phyloP scores from a whole-genome alignment of 2,329 filamentous ascomycete species.

The Aspergillus calidoustus region DNA sequence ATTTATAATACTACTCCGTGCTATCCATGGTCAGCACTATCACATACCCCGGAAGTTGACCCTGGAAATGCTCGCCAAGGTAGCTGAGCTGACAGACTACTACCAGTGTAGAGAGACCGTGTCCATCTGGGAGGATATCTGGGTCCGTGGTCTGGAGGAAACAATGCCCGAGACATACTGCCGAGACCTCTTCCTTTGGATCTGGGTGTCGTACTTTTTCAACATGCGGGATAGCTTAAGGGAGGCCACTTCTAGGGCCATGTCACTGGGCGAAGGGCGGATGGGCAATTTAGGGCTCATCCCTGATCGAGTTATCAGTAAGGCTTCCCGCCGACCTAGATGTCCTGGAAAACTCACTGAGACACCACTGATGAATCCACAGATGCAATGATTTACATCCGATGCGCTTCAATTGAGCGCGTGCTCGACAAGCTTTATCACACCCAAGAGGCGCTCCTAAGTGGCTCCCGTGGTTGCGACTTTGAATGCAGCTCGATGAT shows the following conservation, averaged over 20 bases:
- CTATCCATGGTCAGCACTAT: conserved; percentile 27
- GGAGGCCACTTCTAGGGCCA: conserved; percentile 21
- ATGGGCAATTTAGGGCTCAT: conserved; percentile 28
- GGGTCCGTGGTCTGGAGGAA: conserved; percentile 12
- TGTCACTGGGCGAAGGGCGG: conserved; percentile 20
- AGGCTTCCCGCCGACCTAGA: background rate
- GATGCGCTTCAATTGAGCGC: conserved; percentile 20
- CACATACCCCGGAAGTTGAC: conserved; percentile 19
- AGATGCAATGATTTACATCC: conserved; percentile 24
- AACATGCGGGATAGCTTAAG: conserved; percentile 22
- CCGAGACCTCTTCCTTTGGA: conserved; percentile 16
- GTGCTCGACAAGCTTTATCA: conserved; percentile 19
- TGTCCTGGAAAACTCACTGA: too few species aligned
- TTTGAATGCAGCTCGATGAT: conserved; percentile 33
- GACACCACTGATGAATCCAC: background rate
- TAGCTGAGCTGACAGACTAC: conserved; percentile 31
- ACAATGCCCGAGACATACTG: conserved; percentile 6
- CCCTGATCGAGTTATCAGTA: conserved; percentile 22
- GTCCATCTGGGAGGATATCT: too few species aligned
- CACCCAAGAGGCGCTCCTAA: conserved; percentile 15
- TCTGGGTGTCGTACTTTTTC: conserved; percentile 27
- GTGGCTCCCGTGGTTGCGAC: conserved; percentile 21
- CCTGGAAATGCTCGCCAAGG: conserved; percentile 30
- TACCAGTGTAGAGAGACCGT: conserved; percentile 23
- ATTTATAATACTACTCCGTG: conserved; percentile 28